Percentiles rank a stretch among this genome's conserved stretches.
Evolutionary conservation across 1,284 basidiomycete species (phyloP).

Genomic region (Prillingera fragicola): DNA sequence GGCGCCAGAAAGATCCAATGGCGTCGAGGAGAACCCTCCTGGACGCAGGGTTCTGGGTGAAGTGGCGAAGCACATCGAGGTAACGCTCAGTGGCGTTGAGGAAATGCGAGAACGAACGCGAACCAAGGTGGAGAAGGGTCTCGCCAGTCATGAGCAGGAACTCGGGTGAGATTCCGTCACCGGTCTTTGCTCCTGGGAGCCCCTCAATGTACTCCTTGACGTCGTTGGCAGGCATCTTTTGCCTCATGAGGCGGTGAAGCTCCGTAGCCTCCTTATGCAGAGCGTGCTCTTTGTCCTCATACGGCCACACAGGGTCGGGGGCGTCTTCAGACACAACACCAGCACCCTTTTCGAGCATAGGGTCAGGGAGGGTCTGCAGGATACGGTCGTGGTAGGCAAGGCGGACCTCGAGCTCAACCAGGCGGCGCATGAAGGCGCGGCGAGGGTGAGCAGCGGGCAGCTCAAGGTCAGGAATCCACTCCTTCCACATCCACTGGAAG

Average conservation of each 20-base stretch:
- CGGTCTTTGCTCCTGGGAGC: constrained; percentile 47
- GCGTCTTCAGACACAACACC: constrained; percentile 65
- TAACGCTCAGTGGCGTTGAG: constrained; percentile 97
- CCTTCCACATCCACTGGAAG: constrained; percentile 99
- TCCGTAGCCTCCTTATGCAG: constrained; percentile 72
- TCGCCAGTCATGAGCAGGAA: constrained; percentile 80
- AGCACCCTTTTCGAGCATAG: constrained; percentile 56
- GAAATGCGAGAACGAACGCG: constrained; percentile 94
- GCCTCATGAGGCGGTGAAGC: constrained; percentile 74
- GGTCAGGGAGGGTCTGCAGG: constrained; percentile 76
- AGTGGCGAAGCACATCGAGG: constrained; percentile 73
- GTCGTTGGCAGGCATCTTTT: constrained; percentile 63
- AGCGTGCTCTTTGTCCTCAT: constrained; percentile 69
- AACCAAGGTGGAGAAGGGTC: constrained; percentile 82
- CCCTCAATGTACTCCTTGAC: constrained; percentile 70
- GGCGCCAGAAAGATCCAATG: constrained; percentile 70
- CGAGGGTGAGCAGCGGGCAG: constrained; percentile 73
- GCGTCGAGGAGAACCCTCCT: constrained; percentile 61
- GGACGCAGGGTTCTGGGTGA: constrained; percentile 56
- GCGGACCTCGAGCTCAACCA: constrained; percentile 84
- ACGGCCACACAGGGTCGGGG: constrained; percentile 77
- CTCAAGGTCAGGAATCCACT: constrained; percentile 87
- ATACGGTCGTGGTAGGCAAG: constrained; percentile 92
- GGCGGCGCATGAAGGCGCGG: constrained; percentile 77
- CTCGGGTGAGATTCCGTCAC: constrained; percentile 57